A percentile compares a stretch with the other conserved stretches of the same genome.
Conservation (phyloP, 129 eudicot genomes). For the Pittosporum tobira region DNA sequence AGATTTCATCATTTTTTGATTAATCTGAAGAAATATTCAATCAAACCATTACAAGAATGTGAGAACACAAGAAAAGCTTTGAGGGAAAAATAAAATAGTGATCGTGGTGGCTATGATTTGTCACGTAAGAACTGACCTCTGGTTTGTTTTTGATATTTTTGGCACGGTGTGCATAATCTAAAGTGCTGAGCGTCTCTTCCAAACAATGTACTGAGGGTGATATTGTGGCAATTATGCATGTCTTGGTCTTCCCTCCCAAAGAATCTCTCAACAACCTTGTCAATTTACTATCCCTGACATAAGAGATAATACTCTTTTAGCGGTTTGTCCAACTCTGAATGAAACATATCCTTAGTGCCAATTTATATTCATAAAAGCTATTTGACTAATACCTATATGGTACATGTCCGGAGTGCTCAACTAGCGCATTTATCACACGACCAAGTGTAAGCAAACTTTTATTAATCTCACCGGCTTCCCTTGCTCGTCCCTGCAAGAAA, state of each 20-base stretch:
- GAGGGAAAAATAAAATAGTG: not conserved
- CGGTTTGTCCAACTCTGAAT: not conserved
- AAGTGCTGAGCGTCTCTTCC: constrained; percentile 94
- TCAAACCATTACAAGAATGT: not conserved
- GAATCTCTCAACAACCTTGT: constrained; percentile 96
- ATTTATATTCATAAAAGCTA: not conserved
- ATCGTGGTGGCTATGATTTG: not conserved
- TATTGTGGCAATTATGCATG: constrained; percentile 93
- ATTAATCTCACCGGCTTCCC: constrained; percentile 99
- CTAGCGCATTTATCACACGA: constrained; percentile 84
- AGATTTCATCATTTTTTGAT: constrained; percentile 95
- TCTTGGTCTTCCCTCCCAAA: constrained; percentile 96
- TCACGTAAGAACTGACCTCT: constrained; percentile 48
- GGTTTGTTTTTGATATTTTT: constrained; percentile 97
- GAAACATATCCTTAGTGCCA: not conserved
- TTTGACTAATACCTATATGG: constrained; percentile 67
- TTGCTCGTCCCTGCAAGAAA: constrained; percentile 77
- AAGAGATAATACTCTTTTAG: constrained; percentile 1
- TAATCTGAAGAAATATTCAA: constrained; percentile 47
- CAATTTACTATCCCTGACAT: constrained; percentile 80
- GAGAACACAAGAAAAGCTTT: not conserved
- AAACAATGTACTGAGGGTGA: constrained; percentile 82
- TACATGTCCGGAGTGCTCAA: constrained; percentile 96
- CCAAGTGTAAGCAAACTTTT: constrained; percentile 98
- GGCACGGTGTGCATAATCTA: constrained; percentile 95